Base-by-base conservation (phyloP, 371 early-diverging fungal genomes). In the Mucor irregularis region DNA sequence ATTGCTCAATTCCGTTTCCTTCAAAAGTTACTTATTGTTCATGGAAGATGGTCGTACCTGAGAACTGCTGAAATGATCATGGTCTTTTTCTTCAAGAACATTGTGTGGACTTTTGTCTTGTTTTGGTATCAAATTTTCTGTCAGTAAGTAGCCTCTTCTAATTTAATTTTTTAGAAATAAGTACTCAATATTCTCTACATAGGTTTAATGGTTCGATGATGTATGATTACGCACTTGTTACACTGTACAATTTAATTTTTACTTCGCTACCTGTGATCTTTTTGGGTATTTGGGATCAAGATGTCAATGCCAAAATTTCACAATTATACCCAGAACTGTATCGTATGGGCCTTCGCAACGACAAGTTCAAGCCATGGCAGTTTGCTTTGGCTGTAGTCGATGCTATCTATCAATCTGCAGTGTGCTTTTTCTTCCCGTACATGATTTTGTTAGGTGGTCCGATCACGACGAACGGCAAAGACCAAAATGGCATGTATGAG, bases 201-300 rank as follows among this genome's bases (percentile, higher is more conserved):
- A 74, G 75, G 13, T 77, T 77, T 33, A 74, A 61, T 35, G 78
- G 78, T 11, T 64, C 71, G 17, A 77, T 77, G 74, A 62, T 74
- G 66, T 93, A 88, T 52, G 95, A 96, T 68, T 94, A 92, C 62
- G 83, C 89, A 7, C 79, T 85, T 24, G 84, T 91, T 14, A 74
- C 86, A 26, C 71, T 89, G 33, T 92, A 86, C 74, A 91, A 92
- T 56, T 61, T 90, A 62, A 56, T 87, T 6, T 92, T 90, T 54
- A 90, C 91, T 13, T 79, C 83, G n/a, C 53, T 91, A 40, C 90
- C 92, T 0, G 78, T 74, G 21, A 77, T 77, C 47, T 73, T 90
- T 25, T 76, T 85, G 69, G 97, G 97, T 42, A 88, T 90, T 8
- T 90, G 95, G 76, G 97, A 97, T 70, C 95, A 93, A 75, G 96